Conservation (phyloP, 1,284 basidiomycete genomes). For the Cutaneotrichosporon arboriforme region DNA sequence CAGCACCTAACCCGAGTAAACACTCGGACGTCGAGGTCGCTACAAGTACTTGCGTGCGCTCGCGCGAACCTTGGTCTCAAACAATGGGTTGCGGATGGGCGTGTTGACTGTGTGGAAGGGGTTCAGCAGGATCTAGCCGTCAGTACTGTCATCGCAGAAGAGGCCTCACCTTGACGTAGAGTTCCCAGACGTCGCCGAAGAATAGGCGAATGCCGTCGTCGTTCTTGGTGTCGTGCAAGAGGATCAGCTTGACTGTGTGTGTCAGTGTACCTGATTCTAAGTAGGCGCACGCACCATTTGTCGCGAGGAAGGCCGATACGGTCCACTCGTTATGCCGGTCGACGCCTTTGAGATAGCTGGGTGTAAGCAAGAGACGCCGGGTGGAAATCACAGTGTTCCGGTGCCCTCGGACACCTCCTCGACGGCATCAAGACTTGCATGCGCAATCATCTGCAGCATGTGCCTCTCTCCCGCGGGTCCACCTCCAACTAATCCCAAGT, state of each 20-base stretch:
- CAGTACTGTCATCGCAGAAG: not conserved
- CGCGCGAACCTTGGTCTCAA: slow-evolving; percentile 75
- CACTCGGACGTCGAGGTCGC: not conserved
- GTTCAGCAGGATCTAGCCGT: slow-evolving; percentile 71
- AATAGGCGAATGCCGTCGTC: slow-evolving; percentile 89
- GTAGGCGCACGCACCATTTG: slow-evolving; percentile 66
- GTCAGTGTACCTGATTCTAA: not conserved
- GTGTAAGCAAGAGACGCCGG: slow-evolving; percentile 1
- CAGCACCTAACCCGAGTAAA: not conserved
- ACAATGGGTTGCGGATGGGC: slow-evolving; percentile 67
- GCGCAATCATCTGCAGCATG: slow-evolving; percentile 94
- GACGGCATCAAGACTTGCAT: slow-evolving; percentile 82
- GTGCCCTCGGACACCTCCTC: slow-evolving; percentile 85
- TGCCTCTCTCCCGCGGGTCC: slow-evolving; percentile 60
- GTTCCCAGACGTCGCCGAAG: slow-evolving; percentile 89
- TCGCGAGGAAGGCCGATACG: slow-evolving; percentile 86
- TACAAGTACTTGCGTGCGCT: slow-evolving; percentile 79
- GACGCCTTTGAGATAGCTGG: slow-evolving; percentile 82
- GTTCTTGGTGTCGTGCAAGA: slow-evolving; percentile 88
- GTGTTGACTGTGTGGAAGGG: slow-evolving; percentile 89
- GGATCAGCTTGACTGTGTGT: slow-evolving; percentile 63
- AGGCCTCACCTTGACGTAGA: slow-evolving; percentile 76
- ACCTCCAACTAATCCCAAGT: slow-evolving; percentile 7
- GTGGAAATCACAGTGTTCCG: slow-evolving; percentile 70
- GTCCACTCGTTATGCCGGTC: slow-evolving; percentile 98